Evolutionary conservation across 306 rosid species (phyloP).

Genomic region (Cercis canadensis): DNA sequence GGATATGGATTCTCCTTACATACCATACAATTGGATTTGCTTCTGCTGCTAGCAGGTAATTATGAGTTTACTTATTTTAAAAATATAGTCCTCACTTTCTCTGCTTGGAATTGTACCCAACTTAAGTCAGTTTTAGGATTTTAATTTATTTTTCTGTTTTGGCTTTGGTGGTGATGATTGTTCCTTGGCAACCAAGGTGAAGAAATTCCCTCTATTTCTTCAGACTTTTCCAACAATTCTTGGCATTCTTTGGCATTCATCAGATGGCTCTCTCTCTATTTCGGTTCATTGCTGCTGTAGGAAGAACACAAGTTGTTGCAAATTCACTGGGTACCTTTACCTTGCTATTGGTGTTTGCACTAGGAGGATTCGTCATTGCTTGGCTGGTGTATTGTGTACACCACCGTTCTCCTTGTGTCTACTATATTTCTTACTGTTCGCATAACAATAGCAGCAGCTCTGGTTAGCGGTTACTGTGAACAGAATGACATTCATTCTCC

Average conservation of each 20-base stretch:
- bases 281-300: slow-evolving; percentile 60
- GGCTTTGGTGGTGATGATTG: neutral
- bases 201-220: slow-evolving; percentile 8
- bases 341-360: slow-evolving; percentile 51
- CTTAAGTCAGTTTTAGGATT: neutral
- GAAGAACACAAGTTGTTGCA: slow-evolving; percentile 60
- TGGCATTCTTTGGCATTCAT: slow-evolving; percentile 62
- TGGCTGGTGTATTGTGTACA: slow-evolving; percentile 54
- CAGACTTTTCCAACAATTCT: slow-evolving; percentile 65
- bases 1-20: slow-evolving; percentile 73
- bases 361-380: slow-evolving; percentile 70
- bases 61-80: slow-evolving; percentile 11
- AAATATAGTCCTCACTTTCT: neutral
- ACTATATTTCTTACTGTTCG: slow-evolving; percentile 42
- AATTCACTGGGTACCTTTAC: slow-evolving; percentile 55
- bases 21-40: slow-evolving; percentile 87
- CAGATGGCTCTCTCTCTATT: slow-evolving; percentile 73
- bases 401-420: slow-evolving; percentile 45
- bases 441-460: slow-evolving; percentile 54
- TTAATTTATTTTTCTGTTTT: neutral
- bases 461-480: slow-evolving; percentile 65
- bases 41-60: slow-evolving; percentile 73
- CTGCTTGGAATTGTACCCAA: neutral
- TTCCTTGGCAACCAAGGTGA: neutral
- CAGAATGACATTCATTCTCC: slow-evolving; percentile 70